Evolutionary conservation across 108 stramenopile species (phyloP), one percentile per base, ranked within the genome.

Genomic region (Nannochloropsis salina): DNA sequence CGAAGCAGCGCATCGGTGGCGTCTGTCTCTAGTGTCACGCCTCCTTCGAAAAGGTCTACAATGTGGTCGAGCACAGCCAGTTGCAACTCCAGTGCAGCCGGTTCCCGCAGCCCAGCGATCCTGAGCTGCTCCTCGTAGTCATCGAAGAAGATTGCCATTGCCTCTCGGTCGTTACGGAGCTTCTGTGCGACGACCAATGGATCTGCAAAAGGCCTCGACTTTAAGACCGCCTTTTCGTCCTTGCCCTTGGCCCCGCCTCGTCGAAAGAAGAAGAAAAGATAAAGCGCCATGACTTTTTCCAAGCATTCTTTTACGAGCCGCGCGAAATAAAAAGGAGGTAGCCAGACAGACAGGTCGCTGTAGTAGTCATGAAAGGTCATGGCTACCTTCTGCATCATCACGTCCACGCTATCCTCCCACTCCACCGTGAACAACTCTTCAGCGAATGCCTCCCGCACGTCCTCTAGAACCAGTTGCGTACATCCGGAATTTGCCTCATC

Each of bases 281-380:
- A 74, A 0, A 74, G n/a, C 15, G 61, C 61, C 61, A 74, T n/a
- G 20, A 74, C 61, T n/a, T 74, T 74, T n/a, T 74, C 61, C n/a
- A 74, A 74, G n/a, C 61, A 74, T 15, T 74, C 61, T n/a, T n/a
- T 74, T n/a, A 74, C 61, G 20, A 74, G 20, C 61, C n/a, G 15
- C 61, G 61, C 61, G n/a, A 74, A 74, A 6, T 74, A 74, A 74
- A 74, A 74, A n/a, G 61, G 61, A 15, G 61, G 61, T n/a, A 74
- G n/a, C 61, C 61, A 74, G n/a, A 74, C 61, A 74, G 61, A 74
- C 61, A 74, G n/a, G n/a, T 74, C 61, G 61, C n/a, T 74, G n/a
- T 74, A 74, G 61, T 74, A 74, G n/a, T 74, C 61, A 15, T 74
- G 4, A n/a, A 74, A 74, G 20, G 61, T 74, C 61, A 74, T 74